A percentile compares a stretch with the other conserved stretches of the same genome.
Conservation (phyloP, 2,329 filamentous ascomycete genomes). For the Trichoderma semiorbis region DNA sequence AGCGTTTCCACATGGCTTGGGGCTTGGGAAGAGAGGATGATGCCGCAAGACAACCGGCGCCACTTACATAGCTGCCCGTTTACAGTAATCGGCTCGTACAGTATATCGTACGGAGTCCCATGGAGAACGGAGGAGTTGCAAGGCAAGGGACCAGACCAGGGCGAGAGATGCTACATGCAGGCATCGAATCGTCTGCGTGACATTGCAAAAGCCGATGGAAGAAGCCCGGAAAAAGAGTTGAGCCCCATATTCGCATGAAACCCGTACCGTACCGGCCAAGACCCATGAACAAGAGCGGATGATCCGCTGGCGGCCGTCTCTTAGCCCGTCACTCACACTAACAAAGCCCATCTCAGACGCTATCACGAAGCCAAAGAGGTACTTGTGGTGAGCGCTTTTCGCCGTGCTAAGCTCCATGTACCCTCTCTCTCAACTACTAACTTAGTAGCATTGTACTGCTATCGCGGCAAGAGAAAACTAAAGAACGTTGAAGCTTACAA, state of each 20-base stretch:
- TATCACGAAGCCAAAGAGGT: neutral
- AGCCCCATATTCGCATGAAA: neutral
- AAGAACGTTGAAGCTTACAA: neutral
- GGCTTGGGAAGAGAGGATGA: neutral
- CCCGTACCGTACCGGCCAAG: neutral
- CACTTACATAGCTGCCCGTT: neutral
- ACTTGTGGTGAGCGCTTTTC: conserved; percentile 6
- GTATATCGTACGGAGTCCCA: neutral
- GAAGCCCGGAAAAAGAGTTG: neutral
- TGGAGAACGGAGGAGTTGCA: neutral
- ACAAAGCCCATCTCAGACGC: neutral
- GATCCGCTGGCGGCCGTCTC: conserved; percentile 17
- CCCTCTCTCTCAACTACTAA: neutral
- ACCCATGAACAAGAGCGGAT: conserved; percentile 12
- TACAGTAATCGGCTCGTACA: neutral
- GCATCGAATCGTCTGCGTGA: neutral
- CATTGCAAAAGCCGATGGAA: neutral
- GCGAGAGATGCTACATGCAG: neutral
- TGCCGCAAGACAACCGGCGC: neutral
- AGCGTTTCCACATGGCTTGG: conserved; percentile 17
- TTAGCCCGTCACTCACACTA: conserved; percentile 6
- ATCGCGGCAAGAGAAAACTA: neutral
- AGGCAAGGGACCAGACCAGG: neutral
- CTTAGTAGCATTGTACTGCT: neutral
- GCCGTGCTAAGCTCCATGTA: neutral